These are phyloP conservation scores for Rauvolfia tetraphylla DNA, from an alignment of 257 asterid genomes.

Conservation along the genomic window DNA sequence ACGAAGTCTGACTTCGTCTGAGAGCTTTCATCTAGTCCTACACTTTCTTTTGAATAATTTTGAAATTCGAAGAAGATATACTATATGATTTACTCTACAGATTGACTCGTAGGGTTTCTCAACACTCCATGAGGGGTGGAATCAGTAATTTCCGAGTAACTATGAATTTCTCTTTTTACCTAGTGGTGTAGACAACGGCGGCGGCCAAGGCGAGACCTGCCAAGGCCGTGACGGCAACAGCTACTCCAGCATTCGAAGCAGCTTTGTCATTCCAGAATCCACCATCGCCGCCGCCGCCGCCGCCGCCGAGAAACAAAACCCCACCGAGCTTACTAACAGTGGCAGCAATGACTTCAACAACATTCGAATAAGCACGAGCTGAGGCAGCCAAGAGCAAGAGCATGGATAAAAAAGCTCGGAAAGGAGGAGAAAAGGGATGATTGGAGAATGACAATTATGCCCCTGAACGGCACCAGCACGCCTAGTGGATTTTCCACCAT, in stretches of 20 bases:
- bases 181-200: constrained; percentile 54
- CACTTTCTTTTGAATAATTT: constrained; percentile 11
- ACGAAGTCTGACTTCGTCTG: constrained; percentile 81
- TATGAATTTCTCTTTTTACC: constrained; percentile 32
- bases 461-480: constrained; percentile 38
- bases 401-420: constrained; percentile 10
- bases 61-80: constrained; percentile 12
- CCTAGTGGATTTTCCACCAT: constrained; percentile 57
- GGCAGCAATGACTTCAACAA: constrained; percentile 36
- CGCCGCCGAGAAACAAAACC: constrained; percentile 15
- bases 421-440: background rate
- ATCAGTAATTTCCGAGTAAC: background rate
- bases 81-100: constrained; percentile 1
- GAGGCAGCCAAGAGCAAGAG: constrained; percentile 18
- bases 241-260: constrained; percentile 47
- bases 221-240: constrained; percentile 69
- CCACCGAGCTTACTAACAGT: constrained; percentile 36
- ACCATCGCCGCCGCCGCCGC: constrained; percentile 35
- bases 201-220: constrained; percentile 79
- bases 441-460: constrained; percentile 33
- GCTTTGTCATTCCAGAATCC: constrained; percentile 40
- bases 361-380: constrained; percentile 2
- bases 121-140: constrained; percentile 12
- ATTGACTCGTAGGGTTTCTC: constrained; percentile 45
- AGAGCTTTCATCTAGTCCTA: constrained; percentile 82